A percentile compares a stretch with the other conserved stretches of the same genome.
phyloP scores from a whole-genome alignment of 495 filamentous ascomycete genomes.

The Xylaria palmicola region DNA sequence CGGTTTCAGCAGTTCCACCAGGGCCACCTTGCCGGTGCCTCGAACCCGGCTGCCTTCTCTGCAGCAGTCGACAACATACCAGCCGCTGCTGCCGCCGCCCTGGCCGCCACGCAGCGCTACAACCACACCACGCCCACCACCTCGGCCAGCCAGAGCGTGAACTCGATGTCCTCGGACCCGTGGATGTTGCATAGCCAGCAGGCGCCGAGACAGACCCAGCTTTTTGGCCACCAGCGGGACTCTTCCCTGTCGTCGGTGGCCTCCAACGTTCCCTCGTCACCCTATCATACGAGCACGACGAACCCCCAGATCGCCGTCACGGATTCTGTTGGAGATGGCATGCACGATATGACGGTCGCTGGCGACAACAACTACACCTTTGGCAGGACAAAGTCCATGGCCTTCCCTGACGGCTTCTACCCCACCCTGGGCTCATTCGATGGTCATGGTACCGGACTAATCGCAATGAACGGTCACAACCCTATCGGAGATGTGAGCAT shows the following conservation, averaged over 20 bases:
- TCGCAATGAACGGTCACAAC: slow-evolving; percentile 15
- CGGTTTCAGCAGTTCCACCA: slow-evolving; percentile 15
- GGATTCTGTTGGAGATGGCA: slow-evolving; percentile 39
- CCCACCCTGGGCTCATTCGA: slow-evolving; percentile 18
- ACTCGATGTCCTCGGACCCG: slow-evolving; percentile 45
- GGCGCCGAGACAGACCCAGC: slow-evolving; percentile 39
- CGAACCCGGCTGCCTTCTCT: slow-evolving; percentile 22
- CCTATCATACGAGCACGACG: slow-evolving; percentile 49
- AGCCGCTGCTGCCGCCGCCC: slow-evolving; percentile 31
- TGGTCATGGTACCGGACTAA: slow-evolving; percentile 18
- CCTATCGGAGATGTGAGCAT: slow-evolving; percentile 24
- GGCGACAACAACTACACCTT: slow-evolving; percentile 41
- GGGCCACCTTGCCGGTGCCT: slow-evolving; percentile 1
- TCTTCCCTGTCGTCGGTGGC: slow-evolving; percentile 56
- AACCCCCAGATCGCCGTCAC: slow-evolving; percentile 54
- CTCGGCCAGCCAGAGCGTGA: slow-evolving; percentile 26
- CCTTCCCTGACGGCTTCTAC: slow-evolving; percentile 36
- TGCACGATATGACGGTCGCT: slow-evolving; percentile 34
- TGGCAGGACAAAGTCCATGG: slow-evolving; percentile 37
- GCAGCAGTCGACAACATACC: slow-evolving; percentile 43
- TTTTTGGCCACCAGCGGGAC: slow-evolving; percentile 51
- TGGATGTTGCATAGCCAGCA: slow-evolving; percentile 40
- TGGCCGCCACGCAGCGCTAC: slow-evolving; percentile 27
- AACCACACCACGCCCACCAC: slow-evolving; percentile 17
- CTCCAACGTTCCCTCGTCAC: slow-evolving; percentile 55